phyloP scores from a whole-genome alignment of 2,329 filamentous ascomycete genomes.

The Colletotrichum sp. region DNA sequence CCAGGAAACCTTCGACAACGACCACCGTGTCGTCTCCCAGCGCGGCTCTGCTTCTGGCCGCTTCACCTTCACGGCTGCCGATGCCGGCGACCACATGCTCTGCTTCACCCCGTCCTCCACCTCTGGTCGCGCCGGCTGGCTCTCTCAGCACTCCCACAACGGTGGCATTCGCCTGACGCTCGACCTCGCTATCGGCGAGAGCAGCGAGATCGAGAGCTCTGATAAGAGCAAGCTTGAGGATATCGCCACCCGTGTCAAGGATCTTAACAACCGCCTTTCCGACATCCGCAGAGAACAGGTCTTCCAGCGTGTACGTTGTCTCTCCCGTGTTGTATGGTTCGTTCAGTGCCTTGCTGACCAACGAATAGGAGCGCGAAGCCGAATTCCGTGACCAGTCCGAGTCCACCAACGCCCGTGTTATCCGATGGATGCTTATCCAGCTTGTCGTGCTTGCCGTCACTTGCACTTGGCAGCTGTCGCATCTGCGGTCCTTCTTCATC shows the following conservation, averaged over 20 bases:
- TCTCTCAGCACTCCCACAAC: slow-evolving; percentile 65
- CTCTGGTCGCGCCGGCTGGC: slow-evolving; percentile 72
- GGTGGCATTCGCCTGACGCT: slow-evolving; percentile 84
- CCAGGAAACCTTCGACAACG: slow-evolving; percentile 92
- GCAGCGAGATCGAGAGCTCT: slow-evolving; percentile 88
- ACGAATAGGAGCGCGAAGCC: slow-evolving; percentile 85
- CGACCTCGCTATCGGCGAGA: slow-evolving; percentile 93
- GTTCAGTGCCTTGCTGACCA: neutral
- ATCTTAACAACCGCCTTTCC: slow-evolving; percentile 83
- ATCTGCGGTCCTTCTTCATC: slow-evolving; percentile 97
- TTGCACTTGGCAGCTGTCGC: slow-evolving; percentile 96
- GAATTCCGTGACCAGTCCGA: slow-evolving; percentile 99
- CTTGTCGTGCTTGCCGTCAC: slow-evolving; percentile 82
- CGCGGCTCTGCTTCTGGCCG: slow-evolving; percentile 76
- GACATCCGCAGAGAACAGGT: slow-evolving; percentile 95
- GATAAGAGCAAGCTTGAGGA: slow-evolving; percentile 94
- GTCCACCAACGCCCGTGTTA: slow-evolving; percentile 85
- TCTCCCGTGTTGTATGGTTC: neutral
- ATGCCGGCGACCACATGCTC: slow-evolving; percentile 93
- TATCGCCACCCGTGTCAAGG: slow-evolving; percentile 85
- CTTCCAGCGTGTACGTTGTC: slow-evolving; percentile 77
- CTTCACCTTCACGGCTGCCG: slow-evolving; percentile 95
- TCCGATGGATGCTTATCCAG: slow-evolving; percentile 94
- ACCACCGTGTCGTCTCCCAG: slow-evolving; percentile 94
- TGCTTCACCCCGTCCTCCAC: slow-evolving; percentile 89